Base-by-base conservation (phyloP, 2,329 filamentous ascomycete genomes). In the Fonsecaea monophora region DNA sequence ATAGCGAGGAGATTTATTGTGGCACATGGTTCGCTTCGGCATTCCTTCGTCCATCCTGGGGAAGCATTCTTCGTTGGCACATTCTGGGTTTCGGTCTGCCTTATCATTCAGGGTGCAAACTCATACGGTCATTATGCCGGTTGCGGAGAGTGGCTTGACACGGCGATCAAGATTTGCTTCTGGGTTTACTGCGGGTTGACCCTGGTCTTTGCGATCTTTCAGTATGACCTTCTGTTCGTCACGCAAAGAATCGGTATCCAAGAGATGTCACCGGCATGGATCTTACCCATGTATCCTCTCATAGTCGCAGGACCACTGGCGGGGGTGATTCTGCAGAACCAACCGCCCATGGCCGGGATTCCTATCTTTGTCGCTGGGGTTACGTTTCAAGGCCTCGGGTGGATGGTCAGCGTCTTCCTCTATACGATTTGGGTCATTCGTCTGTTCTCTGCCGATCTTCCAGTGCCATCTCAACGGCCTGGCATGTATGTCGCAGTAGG, bases 291-390 rank as follows among this genome's bases (percentile, higher is more conserved):
- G 72, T 92, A 91, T 75, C 89, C 89, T n/a, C 82, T 90, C 74
- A 91, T 92, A 89, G 81, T 92, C 9, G 85, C 85, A 0, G 90
- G 90, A 1, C 92, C 89, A 2, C 86, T 92, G 50, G 89, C 90
- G 1, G 85, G 87, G 1, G 85, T 89, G 67, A 88, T 92, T 59
- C 83, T 85, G 4, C 80, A 82, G 25, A 18, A 4, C 83, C 89
- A 92, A 68, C 77, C 84, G 32, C 38, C 40, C 0, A 76, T 80
- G 5, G 75, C 82, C 0, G 83, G 86, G 1, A 75, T 90, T 15
- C 83, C 87, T 3, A 89, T 92, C 63, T 80, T 90, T 60, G 81
- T 87, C 30, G 88, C 86, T 0, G 90, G 90, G 3, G 75, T 91
- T 42, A 87, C 87, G 0, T 90, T 87, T 71, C 90, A 92, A 76